These are phyloP conservation scores for Mucor lusitanicus DNA, from an alignment of 371 early-diverging fungal genomes.

Conservation along the genomic window DNA sequence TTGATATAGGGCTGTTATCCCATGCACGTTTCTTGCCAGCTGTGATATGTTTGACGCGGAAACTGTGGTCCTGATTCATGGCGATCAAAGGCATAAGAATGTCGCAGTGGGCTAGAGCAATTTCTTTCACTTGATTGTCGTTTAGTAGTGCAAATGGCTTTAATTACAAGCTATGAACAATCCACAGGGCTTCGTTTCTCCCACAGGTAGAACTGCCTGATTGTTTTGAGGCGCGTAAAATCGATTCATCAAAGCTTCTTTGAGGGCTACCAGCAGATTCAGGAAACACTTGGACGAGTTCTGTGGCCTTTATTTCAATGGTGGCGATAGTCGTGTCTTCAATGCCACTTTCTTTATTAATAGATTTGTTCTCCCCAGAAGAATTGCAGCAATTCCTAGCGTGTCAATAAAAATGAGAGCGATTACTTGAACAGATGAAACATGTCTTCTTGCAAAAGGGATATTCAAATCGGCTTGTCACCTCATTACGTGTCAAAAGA, in stretches of 20 bases:
- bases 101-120: slow-evolving; percentile 11
- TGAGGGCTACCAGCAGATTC: slow-evolving; percentile 15
- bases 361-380: slow-evolving; percentile 1
- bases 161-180: slow-evolving; percentile 17
- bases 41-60: slow-evolving; percentile 16
- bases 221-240: slow-evolving; percentile 20
- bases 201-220: slow-evolving; percentile 11
- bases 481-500: slow-evolving; percentile 1
- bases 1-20: slow-evolving; percentile 13
- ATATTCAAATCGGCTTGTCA: neutral
- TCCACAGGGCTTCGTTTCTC: slow-evolving; percentile 15
- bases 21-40: slow-evolving; percentile 13
- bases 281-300: slow-evolving; percentile 17
- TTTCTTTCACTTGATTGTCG: slow-evolving; percentile 19
- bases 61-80: slow-evolving; percentile 15
- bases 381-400: slow-evolving; percentile 11
- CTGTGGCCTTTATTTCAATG: slow-evolving; percentile 14
- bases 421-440: neutral
- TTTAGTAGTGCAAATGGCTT: slow-evolving; percentile 18
- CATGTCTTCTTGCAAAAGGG: slow-evolving; percentile 9
- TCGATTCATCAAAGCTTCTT: slow-evolving; percentile 21
- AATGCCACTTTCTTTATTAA: slow-evolving; percentile 16
- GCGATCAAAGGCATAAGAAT: slow-evolving; percentile 12
- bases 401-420: slow-evolving; percentile 13
- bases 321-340: slow-evolving; percentile 18